phyloP scores from a whole-genome alignment of 148 eudicot genomes.

The Cornus kousa region DNA sequence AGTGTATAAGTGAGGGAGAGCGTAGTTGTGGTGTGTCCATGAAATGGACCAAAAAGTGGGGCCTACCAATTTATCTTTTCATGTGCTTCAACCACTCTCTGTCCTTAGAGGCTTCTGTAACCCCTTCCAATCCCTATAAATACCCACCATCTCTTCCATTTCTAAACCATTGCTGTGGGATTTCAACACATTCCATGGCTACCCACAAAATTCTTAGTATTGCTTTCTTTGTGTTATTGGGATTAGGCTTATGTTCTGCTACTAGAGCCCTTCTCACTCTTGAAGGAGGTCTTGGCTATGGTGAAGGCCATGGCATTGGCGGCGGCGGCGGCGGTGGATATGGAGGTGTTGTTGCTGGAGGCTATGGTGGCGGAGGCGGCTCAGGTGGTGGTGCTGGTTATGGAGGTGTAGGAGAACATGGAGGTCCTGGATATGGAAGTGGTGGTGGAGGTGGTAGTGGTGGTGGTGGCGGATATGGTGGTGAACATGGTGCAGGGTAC shows the following conservation, averaged over 20 bases:
- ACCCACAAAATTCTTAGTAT: slow-evolving; percentile 34
- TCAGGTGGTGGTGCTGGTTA: slow-evolving; percentile 20
- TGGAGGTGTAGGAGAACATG: slow-evolving; percentile 22
- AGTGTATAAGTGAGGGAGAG: neutral
- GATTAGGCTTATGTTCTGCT: slow-evolving; percentile 46
- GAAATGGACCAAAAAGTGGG: slow-evolving; percentile 27
- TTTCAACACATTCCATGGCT: slow-evolving; percentile 39
- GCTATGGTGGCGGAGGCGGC: slow-evolving; percentile 24
- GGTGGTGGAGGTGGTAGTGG: slow-evolving; percentile 25
- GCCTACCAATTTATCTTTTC: slow-evolving; percentile 21
- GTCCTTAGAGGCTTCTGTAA: slow-evolving; percentile 21
- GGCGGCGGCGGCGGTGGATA: slow-evolving; percentile 25
- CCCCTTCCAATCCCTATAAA: slow-evolving; percentile 41
- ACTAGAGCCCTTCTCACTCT: slow-evolving; percentile 49
- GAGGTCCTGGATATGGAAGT: slow-evolving; percentile 20
- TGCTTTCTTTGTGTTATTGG: slow-evolving; percentile 43
- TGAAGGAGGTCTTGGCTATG: slow-evolving; percentile 31
- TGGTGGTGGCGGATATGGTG: slow-evolving; percentile 7
- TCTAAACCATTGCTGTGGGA: slow-evolving; percentile 14
- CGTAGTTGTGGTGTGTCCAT: slow-evolving; percentile 9
- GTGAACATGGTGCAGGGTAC: slow-evolving; percentile 19
- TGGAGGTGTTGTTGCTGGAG: slow-evolving; percentile 27
- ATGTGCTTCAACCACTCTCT: slow-evolving; percentile 20
- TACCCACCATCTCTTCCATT: slow-evolving; percentile 26
- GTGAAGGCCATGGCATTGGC: slow-evolving; percentile 27